Conservation (phyloP, 495 filamentous ascomycete genomes). For the Neurospora sp. region DNA sequence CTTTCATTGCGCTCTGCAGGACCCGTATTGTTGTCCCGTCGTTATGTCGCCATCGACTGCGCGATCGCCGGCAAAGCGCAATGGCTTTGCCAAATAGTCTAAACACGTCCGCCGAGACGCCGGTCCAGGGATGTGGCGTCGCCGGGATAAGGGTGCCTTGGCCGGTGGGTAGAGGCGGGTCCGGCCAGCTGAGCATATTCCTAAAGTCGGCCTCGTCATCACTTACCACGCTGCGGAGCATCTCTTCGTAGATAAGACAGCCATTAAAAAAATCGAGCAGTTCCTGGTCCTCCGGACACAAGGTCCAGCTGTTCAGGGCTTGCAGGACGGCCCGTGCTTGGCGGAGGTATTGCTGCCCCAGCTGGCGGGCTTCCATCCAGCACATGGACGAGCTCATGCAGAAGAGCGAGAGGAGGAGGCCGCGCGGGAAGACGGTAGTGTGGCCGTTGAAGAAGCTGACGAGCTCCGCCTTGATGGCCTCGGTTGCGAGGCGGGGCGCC, state of each 20-base stretch:
- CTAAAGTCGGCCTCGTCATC: conserved; percentile 21
- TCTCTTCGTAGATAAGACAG: conserved; percentile 27
- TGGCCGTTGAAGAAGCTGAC: conserved; percentile 9
- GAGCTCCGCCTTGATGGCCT: conserved; percentile 21
- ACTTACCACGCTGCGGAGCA: conserved; percentile 27
- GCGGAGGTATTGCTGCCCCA: conserved; percentile 19
- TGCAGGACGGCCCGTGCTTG: conserved; percentile 19
- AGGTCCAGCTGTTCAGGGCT: conserved; percentile 7
- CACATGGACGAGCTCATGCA: conserved; percentile 30
- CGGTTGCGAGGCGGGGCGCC: conserved; percentile 15
- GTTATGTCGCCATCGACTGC: conserved; percentile 21
- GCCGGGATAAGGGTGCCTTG: conserved; percentile 5
- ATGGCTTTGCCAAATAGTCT: conserved; percentile 26
- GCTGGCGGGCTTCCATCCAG: conserved; percentile 24
- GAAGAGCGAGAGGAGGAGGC: conserved; percentile 21
- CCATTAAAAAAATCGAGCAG: conserved; percentile 25
- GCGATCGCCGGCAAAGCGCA: conserved; percentile 22
- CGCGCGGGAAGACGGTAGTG: conserved; percentile 15
- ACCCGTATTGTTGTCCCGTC: conserved; percentile 18
- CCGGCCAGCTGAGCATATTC: conserved; percentile 28
- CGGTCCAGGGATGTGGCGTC: conserved; percentile 20
- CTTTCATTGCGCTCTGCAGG: conserved; percentile 22
- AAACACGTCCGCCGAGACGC: conserved; percentile 18
- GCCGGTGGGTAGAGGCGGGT: conserved; percentile 3
- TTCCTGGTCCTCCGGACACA: conserved; percentile 11